Conservation (phyloP, 331 rosid genomes). For the Cydonia oblonga region DNA sequence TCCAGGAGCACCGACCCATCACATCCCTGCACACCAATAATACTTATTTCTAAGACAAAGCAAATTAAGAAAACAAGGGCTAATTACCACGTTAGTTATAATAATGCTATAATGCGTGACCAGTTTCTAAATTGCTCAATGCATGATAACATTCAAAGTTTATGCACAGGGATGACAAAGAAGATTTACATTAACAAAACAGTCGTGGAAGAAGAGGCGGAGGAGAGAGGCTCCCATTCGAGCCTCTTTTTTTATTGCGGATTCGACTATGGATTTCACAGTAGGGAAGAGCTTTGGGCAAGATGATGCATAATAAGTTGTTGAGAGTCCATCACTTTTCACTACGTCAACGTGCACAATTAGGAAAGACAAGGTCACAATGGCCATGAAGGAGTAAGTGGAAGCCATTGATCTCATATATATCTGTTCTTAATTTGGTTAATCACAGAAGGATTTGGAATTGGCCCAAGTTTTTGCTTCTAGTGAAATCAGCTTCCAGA, state of each 20-base stretch:
- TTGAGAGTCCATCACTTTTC: not conserved
- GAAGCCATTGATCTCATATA: not conserved
- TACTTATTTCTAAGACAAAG: not conserved
- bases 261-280: not conserved
- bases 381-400: not conserved
- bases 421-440: not conserved
- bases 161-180: not conserved
- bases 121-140: not conserved
- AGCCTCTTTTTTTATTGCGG: constrained; percentile 3
- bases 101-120: not conserved
- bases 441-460: not conserved
- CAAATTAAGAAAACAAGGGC: not conserved
- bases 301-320: not conserved
- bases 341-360: not conserved
- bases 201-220: constrained; percentile 21
- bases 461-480: not conserved
- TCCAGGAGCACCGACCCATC: not conserved
- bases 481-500: too few species aligned
- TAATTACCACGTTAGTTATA: too few species aligned
- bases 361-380: not conserved
- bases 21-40: not conserved
- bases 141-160: too few species aligned
- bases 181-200: constrained; percentile 18
- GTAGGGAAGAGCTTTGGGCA: constrained; percentile 11
- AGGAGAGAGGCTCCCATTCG: constrained; percentile 30